Evolutionary conservation across 108 stramenopile species (phyloP).

Genomic region (Stephanodiscus minutulus): DNA sequence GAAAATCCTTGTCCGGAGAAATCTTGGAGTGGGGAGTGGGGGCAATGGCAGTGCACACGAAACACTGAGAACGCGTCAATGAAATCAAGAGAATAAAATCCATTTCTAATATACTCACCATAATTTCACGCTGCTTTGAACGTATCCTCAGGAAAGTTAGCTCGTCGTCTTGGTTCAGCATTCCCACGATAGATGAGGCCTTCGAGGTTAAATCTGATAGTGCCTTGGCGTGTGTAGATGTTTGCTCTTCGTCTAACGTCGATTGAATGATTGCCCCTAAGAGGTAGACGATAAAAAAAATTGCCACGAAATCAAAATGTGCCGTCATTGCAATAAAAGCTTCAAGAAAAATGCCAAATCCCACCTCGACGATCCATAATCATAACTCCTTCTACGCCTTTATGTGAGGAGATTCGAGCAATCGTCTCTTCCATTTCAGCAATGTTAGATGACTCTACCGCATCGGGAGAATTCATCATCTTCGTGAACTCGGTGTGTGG

Average conservation of each 20-base stretch:
- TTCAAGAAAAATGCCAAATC: not conserved
- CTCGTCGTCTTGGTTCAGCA: constrained; percentile 46
- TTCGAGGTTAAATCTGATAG: constrained; percentile 50
- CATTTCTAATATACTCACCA: constrained; percentile 39
- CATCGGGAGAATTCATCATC: constrained; percentile 1
- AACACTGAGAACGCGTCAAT: not conserved
- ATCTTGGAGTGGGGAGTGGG: constrained; percentile 20
- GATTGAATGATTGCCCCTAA: constrained; percentile 59
- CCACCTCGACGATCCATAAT: constrained; percentile 51
- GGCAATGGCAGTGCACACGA: not conserved
- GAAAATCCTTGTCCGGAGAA: constrained; percentile 52
- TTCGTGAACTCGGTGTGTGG: not conserved
- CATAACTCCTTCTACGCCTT: constrained; percentile 59
- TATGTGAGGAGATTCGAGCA: constrained; percentile 57
- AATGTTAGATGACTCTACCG: constrained; percentile 18
- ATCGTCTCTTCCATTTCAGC: constrained; percentile 62
- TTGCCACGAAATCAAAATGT: not conserved
- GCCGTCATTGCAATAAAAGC: not conserved
- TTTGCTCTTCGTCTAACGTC: constrained; percentile 47
- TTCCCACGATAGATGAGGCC: constrained; percentile 32
- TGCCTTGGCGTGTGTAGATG: constrained; percentile 34
- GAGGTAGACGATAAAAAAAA: not conserved
- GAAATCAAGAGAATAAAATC: not conserved
- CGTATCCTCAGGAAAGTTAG: constrained; percentile 56
- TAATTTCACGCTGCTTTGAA: constrained; percentile 54